Percentiles rank a stretch among this genome's conserved stretches.
phyloP scores from a whole-genome alignment of 371 early-diverging fungal genomes.

The Coemansia sp. region DNA sequence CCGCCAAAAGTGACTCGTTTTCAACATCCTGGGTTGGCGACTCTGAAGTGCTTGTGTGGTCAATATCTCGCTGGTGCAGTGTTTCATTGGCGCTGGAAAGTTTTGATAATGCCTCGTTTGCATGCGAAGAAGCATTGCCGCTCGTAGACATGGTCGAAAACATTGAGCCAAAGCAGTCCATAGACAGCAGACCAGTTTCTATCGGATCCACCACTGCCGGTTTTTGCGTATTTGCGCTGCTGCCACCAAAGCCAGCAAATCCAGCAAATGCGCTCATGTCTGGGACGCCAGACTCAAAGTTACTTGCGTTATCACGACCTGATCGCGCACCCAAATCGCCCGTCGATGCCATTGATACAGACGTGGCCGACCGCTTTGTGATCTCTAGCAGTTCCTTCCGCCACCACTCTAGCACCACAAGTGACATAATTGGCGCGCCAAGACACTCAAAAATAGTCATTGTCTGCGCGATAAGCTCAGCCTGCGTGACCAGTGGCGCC shows the following conservation, averaged over 20 bases:
- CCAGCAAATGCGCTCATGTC: constrained; percentile 34
- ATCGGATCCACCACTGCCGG: constrained; percentile 12
- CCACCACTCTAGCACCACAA: constrained; percentile 51
- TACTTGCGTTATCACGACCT: not conserved
- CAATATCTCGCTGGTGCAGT: not conserved
- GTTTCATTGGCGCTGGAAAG: not conserved
- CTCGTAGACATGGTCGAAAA: constrained; percentile 10
- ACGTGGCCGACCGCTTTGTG: constrained; percentile 16
- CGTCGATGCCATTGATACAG: not conserved
- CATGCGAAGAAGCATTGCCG: not conserved
- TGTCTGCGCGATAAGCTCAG: constrained; percentile 48
- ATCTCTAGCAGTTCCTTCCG: constrained; percentile 32
- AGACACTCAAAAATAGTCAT: constrained; percentile 50
- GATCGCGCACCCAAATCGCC: not conserved
- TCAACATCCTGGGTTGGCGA: not conserved
- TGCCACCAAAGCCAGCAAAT: constrained; percentile 22
- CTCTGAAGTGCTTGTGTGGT: not conserved
- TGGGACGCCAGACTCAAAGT: constrained; percentile 14
- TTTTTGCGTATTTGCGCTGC: constrained; percentile 3
- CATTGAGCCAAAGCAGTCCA: constrained; percentile 35
- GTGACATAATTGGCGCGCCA: constrained; percentile 46
- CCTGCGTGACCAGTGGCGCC: constrained; percentile 40
- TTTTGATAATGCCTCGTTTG: not conserved
- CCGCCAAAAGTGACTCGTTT: constrained; percentile 18
- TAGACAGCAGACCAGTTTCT: constrained; percentile 26